Base-by-base conservation (phyloP, 225 moss, liverwort and hornwort species). In the Physcomitrellopsis africana region DNA sequence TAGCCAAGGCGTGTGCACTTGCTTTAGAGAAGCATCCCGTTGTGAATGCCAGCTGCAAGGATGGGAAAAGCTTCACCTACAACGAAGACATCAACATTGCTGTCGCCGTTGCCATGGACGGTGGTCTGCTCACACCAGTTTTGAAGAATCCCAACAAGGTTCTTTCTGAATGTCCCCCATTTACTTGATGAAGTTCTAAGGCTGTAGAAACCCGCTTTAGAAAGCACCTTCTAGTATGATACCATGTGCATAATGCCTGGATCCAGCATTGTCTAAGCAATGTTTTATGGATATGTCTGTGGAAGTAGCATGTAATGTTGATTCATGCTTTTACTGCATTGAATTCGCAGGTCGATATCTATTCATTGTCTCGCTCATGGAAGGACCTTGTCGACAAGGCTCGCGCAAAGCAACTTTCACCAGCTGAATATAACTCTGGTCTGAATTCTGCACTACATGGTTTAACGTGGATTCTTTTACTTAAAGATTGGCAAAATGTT, bases 41-140 rank as follows among this genome's bases (percentile, higher is more conserved):
- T 53, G 95, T 95, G 64, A 99, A 99, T 81, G 91, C 99, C 15
- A 58, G 72, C 68, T 99, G 99, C 83, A 99, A 92, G 83, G 99
- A 99, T 75, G 99, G 99, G 13, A 92, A 95, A 87, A 95, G 99
- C 77, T 92, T 93, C 63, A 92, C 90, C 2, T 99, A 93, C 86
- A 99, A 95, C 64, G 89, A 88, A 78, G 86, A 74, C 73, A 87
- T 99, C 58, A 99, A 99, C 75, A 65, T 99, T 64, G 95, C 95
- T 45, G 99, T 99, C 51, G 99, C 95, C 29, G 99, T 99, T 67
- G 99, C 99, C 10, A 86, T 99, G 89, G 92, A 95, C 81, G 95
- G 99, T 52, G 99, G 99, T 63, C 89, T 99, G 62, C 83, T 99
- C 52, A 99, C 99, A 1, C 99, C 99, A 47, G 99, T 99, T 58